These are phyloP conservation scores for Apium graveolens DNA, from an alignment of 129 eudicot genomes.

Conservation along the genomic window DNA sequence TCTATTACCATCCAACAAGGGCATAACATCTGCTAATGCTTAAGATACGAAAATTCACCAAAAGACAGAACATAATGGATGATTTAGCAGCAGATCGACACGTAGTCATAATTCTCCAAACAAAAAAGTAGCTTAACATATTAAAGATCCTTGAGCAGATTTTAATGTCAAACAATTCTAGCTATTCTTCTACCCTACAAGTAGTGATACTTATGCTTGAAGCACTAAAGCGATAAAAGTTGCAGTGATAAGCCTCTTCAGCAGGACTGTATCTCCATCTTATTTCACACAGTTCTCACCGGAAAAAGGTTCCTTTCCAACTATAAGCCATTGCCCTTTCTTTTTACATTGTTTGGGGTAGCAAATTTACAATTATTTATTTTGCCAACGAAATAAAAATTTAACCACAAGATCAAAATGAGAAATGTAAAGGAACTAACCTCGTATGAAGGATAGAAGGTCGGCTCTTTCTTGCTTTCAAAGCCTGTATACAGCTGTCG, in stretches of 20 bases:
- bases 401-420: background rate
- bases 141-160: conserved; percentile 10
- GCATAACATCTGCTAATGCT: background rate
- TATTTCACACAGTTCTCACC: background rate
- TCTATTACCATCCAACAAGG: background rate
- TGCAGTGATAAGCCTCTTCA: background rate
- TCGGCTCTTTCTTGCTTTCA: conserved; percentile 31
- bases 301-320: background rate
- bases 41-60: background rate
- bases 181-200: background rate
- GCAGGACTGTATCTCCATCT: background rate
- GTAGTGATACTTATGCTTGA: conserved; percentile 2
- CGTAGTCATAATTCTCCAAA: background rate
- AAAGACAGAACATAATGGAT: background rate
- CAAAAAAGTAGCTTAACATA: conserved; percentile 3
- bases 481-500: conserved; percentile 16
- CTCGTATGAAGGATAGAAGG: conserved; percentile 36
- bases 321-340: background rate
- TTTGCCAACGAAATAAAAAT: background rate
- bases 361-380: background rate
- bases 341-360: background rate
- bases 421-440: conserved; percentile 14
- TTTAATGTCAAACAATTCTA: background rate
- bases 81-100: background rate
- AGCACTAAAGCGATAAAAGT: background rate